A percentile compares a stretch with the other conserved stretches of the same genome.
Conservation (phyloP, 768 basidiomycete species). For the Albatrellus ellisii region DNA sequence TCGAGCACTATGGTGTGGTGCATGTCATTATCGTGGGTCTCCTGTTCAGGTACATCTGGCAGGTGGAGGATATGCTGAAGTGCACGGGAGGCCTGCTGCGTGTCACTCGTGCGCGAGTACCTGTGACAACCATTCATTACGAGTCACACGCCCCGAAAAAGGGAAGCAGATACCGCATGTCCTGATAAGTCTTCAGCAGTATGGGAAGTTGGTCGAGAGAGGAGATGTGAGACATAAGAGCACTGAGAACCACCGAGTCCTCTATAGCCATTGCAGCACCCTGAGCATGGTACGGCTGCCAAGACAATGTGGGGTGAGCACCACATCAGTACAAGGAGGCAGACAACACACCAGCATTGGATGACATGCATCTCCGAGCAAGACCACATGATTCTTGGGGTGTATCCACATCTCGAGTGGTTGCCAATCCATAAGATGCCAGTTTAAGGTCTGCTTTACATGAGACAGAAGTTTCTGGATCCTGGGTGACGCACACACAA, state of each 20-base stretch:
- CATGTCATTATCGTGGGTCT: slow-evolving; percentile 38
- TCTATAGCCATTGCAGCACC: slow-evolving; percentile 35
- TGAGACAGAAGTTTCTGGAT: slow-evolving; percentile 24
- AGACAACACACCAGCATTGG: slow-evolving; percentile 27
- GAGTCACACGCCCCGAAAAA: too few species aligned
- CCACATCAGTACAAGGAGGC: neutral
- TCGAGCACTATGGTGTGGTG: slow-evolving; percentile 30
- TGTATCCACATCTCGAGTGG: slow-evolving; percentile 28
- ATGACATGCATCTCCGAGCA: slow-evolving; percentile 30
- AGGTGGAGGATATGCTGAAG: slow-evolving; percentile 46
- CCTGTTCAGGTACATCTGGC: slow-evolving; percentile 38
- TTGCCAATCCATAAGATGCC: slow-evolving; percentile 29
- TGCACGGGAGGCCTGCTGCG: slow-evolving; percentile 33
- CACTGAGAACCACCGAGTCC: slow-evolving; percentile 33
- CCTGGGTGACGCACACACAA: slow-evolving; percentile 10
- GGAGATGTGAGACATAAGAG: slow-evolving; percentile 35
- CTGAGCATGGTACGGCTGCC: slow-evolving; percentile 29
- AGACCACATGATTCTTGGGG: slow-evolving; percentile 19
- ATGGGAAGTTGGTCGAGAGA: slow-evolving; percentile 27
- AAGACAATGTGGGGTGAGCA: neutral
- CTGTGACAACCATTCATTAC: too few species aligned
- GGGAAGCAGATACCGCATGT: slow-evolving; percentile 23
- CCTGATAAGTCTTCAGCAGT: slow-evolving; percentile 38
- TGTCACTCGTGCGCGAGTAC: slow-evolving; percentile 32
- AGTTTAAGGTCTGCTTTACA: slow-evolving; percentile 26